Evolutionary conservation across 805 yeast species (phyloP).

Genomic region (Teunomyces funiuensis): DNA sequence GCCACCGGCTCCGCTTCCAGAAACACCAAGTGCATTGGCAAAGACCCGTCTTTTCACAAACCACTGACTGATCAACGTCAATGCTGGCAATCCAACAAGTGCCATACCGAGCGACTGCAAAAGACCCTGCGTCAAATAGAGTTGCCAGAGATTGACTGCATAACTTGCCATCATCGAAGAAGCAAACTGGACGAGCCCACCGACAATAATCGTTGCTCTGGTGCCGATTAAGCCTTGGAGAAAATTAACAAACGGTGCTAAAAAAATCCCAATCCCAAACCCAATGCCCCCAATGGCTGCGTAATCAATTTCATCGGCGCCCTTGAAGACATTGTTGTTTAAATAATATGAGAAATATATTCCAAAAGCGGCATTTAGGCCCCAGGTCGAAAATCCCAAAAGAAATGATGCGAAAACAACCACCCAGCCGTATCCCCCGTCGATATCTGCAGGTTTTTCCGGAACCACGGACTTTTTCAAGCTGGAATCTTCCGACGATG

Average conservation of each 20-base stretch:
- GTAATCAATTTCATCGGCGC: slow-evolving; percentile 57
- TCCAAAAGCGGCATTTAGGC: slow-evolving; percentile 67
- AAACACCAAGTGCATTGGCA: slow-evolving; percentile 48
- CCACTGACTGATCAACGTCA: slow-evolving; percentile 67
- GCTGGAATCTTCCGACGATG: not conserved
- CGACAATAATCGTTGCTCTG: slow-evolving; percentile 43
- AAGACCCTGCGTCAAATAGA: slow-evolving; percentile 68
- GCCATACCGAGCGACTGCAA: slow-evolving; percentile 60
- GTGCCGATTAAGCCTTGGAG: slow-evolving; percentile 45
- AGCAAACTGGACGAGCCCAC: slow-evolving; percentile 50
- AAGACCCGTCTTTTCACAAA: slow-evolving; percentile 61
- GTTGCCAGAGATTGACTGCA: slow-evolving; percentile 60
- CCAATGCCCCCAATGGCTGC: slow-evolving; percentile 70
- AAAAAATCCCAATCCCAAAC: slow-evolving; percentile 54
- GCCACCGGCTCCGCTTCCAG: slow-evolving; percentile 58
- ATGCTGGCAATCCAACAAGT: slow-evolving; percentile 55
- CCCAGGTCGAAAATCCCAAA: slow-evolving; percentile 67
- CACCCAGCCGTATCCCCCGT: slow-evolving; percentile 73
- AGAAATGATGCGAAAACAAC: slow-evolving; percentile 50
- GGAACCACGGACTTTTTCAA: not conserved
- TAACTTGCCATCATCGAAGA: slow-evolving; percentile 63
- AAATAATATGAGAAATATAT: slow-evolving; percentile 60
- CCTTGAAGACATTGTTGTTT: slow-evolving; percentile 48
- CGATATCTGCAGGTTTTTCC: slow-evolving; percentile 22
- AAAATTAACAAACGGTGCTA: slow-evolving; percentile 50